Evolutionary conservation across 495 filamentous ascomycete genomes (phyloP).

Genomic region (Aspergillus panamensis): DNA sequence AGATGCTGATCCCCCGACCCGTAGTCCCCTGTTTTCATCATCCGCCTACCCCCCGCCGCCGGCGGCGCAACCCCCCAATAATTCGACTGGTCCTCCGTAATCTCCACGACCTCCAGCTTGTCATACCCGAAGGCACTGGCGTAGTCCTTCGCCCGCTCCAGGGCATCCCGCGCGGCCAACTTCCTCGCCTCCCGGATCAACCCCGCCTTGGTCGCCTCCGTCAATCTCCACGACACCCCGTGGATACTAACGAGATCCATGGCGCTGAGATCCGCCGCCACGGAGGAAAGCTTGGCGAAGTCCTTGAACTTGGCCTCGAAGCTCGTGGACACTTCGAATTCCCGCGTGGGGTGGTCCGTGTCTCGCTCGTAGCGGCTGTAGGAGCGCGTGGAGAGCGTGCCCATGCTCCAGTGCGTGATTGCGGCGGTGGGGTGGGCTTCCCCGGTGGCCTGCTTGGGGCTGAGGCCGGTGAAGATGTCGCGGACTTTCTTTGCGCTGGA

Average conservation of each 20-base stretch:
- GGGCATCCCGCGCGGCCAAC: not conserved
- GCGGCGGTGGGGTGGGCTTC: not conserved
- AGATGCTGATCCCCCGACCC: not conserved
- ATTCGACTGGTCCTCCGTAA: not conserved
- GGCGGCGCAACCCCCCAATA: too few relatives aligned
- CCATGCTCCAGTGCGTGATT: constrained; percentile 3
- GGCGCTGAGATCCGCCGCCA: not conserved
- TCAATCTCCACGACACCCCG: not conserved
- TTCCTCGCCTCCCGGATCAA: not conserved
- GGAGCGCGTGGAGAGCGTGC: not conserved
- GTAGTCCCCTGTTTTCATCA: not conserved
- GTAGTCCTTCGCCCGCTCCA: not conserved
- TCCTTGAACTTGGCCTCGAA: not conserved
- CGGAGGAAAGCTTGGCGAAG: not conserved
- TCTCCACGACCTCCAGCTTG: not conserved
- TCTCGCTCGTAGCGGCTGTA: not conserved
- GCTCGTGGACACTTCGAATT: not conserved
- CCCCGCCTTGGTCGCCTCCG: not conserved
- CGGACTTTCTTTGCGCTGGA: not conserved
- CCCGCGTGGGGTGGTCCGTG: not conserved
- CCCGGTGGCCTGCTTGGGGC: not conserved
- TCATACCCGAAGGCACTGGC: not conserved
- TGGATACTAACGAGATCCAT: not conserved
- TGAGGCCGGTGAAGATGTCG: not conserved
- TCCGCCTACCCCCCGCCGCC: not conserved